A percentile compares a stretch with the other conserved stretches of the same genome.
Conservation (phyloP, 2,329 filamentous ascomycete genomes). For the Cladosporium oxysporum region DNA sequence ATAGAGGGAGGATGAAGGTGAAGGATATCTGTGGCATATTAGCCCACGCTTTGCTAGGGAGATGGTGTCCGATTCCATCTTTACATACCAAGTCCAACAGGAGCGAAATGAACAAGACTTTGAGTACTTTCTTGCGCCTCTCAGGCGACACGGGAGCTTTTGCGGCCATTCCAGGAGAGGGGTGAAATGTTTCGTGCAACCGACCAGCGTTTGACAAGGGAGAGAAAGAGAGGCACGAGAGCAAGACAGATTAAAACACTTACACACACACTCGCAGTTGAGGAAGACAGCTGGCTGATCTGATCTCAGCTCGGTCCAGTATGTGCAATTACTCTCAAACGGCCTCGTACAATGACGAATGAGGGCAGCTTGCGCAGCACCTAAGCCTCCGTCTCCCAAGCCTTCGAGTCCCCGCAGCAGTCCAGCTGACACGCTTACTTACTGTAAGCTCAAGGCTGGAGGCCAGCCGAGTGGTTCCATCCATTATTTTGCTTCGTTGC, state of each 20-base stretch:
- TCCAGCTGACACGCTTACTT: neutral
- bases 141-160: slow-evolving; percentile 25
- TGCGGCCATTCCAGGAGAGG: slow-evolving; percentile 20
- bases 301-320: slow-evolving; percentile 8
- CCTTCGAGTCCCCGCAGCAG: neutral
- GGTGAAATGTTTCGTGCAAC: neutral
- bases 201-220: slow-evolving; percentile 2
- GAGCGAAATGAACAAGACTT: slow-evolving; percentile 84
- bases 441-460: neutral
- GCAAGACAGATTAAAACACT: neutral
- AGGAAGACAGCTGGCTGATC: slow-evolving; percentile 12
- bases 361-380: neutral
- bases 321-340: slow-evolving; percentile 6
- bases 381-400: slow-evolving; percentile 3
- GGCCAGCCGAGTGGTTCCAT: neutral
- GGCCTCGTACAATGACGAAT: slow-evolving; percentile 6
- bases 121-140: slow-evolving; percentile 74
- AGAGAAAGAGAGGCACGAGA: neutral
- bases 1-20: slow-evolving; percentile 95
- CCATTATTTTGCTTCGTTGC: neutral
- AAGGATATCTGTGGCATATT: slow-evolving; percentile 74
- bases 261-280: neutral
- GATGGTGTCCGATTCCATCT: too few relatives aligned
- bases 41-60: neutral
- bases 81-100: slow-evolving; percentile 79